Base-by-base conservation (phyloP, 768 basidiomycete species). In the Xerocomellus amylosporus region DNA sequence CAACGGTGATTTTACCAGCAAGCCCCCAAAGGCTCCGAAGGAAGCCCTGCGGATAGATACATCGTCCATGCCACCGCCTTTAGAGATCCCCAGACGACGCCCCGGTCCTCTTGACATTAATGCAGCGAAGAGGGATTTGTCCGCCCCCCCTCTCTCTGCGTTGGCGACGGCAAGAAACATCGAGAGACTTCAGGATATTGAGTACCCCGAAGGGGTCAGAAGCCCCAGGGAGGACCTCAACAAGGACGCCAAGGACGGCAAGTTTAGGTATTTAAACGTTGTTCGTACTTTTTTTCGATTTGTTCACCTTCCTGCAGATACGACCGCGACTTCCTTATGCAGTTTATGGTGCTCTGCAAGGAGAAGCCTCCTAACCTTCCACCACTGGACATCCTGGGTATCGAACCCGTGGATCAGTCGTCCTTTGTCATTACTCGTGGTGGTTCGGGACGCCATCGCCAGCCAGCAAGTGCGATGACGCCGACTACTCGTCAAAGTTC, bases 291-390 rank as follows among this genome's bases (percentile, higher is more conserved):
- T 47, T 37, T 41, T 42, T 44, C 19, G 5, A 9, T 51, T 51
- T 62, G 15, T 39, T 66, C 41, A 58, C 17, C 19, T 48, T 49
- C n/a, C 22, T 52, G 24, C 22, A 93, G 96, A 65, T 99, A 99
- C 69, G 93, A 98, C 70, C 93, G 95, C 34, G 93, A 95, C 19
- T 99, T 99, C 84, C 81, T 99, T 24, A 74, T 99, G 55, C 96
- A 99, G 69, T 99, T 99, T 76, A 94, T 97, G 90, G 73, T 75
- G 22, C 74, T 96, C 56, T 99, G 97, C 79, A 90, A 85, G 71
- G 96, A 98, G 75, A 95, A 94, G 72, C 96, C 97, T 4, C 93
- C 91, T 50, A 79, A 82, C 51, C 85, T 98, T 26, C 93, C 93
- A 38, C 84, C 92, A 56, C 81, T 98, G 51, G 93, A 93, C 60